phyloP scores from a whole-genome alignment of 352 stramenopile genomes.

The Phytopythium cucurbitacearum region DNA sequence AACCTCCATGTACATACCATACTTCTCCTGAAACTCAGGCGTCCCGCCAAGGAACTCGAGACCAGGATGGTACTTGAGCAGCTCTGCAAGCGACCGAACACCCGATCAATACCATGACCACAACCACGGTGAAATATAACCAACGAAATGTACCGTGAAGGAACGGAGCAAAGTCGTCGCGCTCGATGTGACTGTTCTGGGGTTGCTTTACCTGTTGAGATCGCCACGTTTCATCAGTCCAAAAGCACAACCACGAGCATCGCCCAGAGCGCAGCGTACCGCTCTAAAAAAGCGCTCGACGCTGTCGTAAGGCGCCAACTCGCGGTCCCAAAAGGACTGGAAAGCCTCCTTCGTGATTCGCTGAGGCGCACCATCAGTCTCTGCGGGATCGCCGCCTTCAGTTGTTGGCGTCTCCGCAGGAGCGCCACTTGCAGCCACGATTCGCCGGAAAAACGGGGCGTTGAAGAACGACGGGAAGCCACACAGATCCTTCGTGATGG shows the following conservation, averaged over 20 bases:
- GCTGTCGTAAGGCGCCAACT: constrained; percentile 95
- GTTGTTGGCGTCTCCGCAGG: neutral
- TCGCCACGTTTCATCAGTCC: neutral
- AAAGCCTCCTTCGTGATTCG: constrained; percentile 89
- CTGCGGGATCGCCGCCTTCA: constrained; percentile 11
- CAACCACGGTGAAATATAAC: constrained; percentile 36
- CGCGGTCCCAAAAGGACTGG: constrained; percentile 90
- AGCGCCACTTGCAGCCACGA: constrained; percentile 37
- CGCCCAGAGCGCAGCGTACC: constrained; percentile 33
- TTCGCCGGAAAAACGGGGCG: constrained; percentile 92
- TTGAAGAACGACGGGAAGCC: constrained; percentile 99
- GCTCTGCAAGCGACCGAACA: constrained; percentile 31
- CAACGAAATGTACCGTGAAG: constrained; percentile 78
- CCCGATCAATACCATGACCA: constrained; percentile 34
- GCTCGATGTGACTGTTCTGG: constrained; percentile 84
- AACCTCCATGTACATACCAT: constrained; percentile 44
- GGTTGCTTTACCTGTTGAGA: constrained; percentile 88
- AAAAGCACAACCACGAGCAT: constrained; percentile 2
- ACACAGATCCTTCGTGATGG: constrained; percentile 97
- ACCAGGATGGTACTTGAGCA: constrained; percentile 88
- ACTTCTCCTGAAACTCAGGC: constrained; percentile 99
- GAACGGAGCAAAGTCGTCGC: constrained; percentile 97
- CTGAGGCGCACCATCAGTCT: constrained; percentile 17
- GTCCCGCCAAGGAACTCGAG: constrained; percentile 97
- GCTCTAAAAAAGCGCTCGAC: constrained; percentile 98